Evolutionary conservation across 2,329 filamentous ascomycete genomes (phyloP), one percentile per base, ranked within the genome.

Genomic region (Aspergillus quadrilineatus): DNA sequence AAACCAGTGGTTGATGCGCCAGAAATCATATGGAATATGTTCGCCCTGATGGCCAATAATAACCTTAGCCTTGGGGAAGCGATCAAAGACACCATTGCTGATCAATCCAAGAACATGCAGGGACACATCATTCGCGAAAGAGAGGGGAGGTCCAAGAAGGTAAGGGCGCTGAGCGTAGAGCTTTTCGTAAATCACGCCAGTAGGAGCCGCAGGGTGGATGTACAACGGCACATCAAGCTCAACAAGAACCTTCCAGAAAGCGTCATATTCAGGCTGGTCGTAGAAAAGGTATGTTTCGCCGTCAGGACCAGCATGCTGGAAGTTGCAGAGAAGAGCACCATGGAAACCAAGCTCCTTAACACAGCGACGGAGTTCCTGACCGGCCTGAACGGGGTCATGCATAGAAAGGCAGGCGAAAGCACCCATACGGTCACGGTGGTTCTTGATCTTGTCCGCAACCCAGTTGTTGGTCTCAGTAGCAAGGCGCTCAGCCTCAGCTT

Each of bases 81-180:
- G 68, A 59, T 78, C 76, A 55, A 79, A 78, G 6, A 77, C 72
- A 37, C 76, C 76, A 56, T 76, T 77, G 17, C 71, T 75, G 3
- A 77, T 68, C 65, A 78, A 70, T 0, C 75, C 74, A 4, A 86
- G 71, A 0, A 80, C 67, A 65, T 85, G 83, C 1, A 85, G 74
- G 53, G 74, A 79, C 14, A 54, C 34, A 5, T 15, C 34, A 28
- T 46, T 53, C 4, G 42, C 4, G 7, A 45, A 32, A n/a, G 26
- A 30, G 10, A 28, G 8, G 4, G 26, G 43, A 3, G 22, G 43
- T 2, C 43, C 26, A n/a, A 29, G 22, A 6, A 45, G 43, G 26
- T 29, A 45, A 3, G 14, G 29, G 4, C 22, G 17, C 22, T 29
- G 22, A 8, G 43, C 43, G 34, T 36, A 36, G 7, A 7, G 4